Evolutionary conservation across 2,329 filamentous ascomycete genomes (phyloP).

Genomic region (Huntiella moniliformis): DNA sequence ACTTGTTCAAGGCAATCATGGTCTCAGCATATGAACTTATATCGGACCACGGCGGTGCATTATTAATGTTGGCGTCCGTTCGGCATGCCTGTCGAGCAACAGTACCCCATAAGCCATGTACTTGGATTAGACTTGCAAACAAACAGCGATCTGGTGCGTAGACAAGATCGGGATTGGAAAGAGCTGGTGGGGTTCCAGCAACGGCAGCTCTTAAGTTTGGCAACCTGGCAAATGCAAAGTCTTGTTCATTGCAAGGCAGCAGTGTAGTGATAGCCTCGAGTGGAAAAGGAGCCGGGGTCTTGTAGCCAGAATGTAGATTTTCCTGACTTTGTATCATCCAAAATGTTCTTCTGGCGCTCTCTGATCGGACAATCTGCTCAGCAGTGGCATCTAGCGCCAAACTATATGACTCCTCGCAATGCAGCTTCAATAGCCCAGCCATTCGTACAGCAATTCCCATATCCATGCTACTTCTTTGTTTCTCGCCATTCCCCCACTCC

Average conservation of each 20-base stretch:
- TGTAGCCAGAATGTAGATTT: conserved; percentile 21
- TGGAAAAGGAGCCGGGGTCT: conserved; percentile 18
- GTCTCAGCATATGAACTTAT: conserved; percentile 16
- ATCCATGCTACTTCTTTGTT: conserved; percentile 18
- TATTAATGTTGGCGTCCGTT: conserved; percentile 8
- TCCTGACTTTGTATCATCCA: conserved; percentile 22
- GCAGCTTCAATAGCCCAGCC: conserved; percentile 19
- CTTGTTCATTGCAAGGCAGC: conserved; percentile 20
- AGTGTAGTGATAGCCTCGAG: conserved; percentile 20
- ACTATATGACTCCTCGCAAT: conserved; percentile 21
- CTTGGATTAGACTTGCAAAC: conserved; percentile 21
- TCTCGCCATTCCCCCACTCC: conserved; percentile 20
- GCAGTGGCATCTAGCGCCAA: conserved; percentile 14
- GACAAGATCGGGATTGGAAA: conserved; percentile 15
- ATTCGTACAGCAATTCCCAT: conserved; percentile 22
- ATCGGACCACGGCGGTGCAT: conserved; percentile 14
- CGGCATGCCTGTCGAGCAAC: conserved; percentile 18
- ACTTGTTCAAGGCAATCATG: conserved; percentile 14
- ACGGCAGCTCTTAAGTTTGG: conserved; percentile 18
- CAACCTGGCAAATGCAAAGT: conserved; percentile 20
- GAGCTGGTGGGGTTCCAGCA: conserved; percentile 17
- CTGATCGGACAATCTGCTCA: conserved; percentile 18
- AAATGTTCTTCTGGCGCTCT: conserved; percentile 20
- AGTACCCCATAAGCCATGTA: conserved; percentile 21
- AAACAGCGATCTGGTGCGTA: conserved; percentile 17